A percentile compares a stretch with the other conserved stretches of the same genome.
Conservation (phyloP, 495 filamentous ascomycete species). For the Xylaria curta region DNA sequence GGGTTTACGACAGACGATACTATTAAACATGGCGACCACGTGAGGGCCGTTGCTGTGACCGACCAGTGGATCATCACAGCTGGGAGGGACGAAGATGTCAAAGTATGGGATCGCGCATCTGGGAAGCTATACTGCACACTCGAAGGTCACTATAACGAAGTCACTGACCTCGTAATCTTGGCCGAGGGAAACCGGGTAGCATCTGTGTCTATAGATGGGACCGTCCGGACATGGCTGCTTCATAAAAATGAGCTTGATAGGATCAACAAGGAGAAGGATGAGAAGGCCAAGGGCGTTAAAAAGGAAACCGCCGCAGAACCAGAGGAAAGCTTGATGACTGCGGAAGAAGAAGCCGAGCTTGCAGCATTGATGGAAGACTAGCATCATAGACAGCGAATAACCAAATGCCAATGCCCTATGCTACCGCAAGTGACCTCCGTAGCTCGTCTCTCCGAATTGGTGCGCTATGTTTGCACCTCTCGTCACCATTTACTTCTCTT, state of each 20-base stretch:
- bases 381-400: background rate
- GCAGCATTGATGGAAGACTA: conserved; percentile 81
- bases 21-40: conserved; percentile 85
- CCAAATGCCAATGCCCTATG: background rate
- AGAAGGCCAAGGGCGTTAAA: conserved; percentile 55
- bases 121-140: conserved; percentile 80
- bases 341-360: conserved; percentile 85
- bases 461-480: background rate
- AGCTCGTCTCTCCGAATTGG: background rate
- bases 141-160: conserved; percentile 89
- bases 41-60: conserved; percentile 76
- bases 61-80: conserved; percentile 87
- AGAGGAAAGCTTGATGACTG: conserved; percentile 63
- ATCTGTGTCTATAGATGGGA: conserved; percentile 88
- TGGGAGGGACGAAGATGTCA: conserved; percentile 88
- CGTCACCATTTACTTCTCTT: background rate
- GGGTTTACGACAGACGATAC: conserved; percentile 73
- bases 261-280: conserved; percentile 58
- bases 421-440: background rate
- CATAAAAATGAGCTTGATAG: conserved; percentile 65
- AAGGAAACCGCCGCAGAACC: conserved; percentile 49
- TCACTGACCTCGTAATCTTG: conserved; percentile 77
- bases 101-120: conserved; percentile 79
- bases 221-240: conserved; percentile 81
- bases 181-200: conserved; percentile 62